Evolutionary conservation across 768 basidiomycete genomes (phyloP), one percentile per base, ranked within the genome.

Genomic region (Phanerodontia chrysosporium): DNA sequence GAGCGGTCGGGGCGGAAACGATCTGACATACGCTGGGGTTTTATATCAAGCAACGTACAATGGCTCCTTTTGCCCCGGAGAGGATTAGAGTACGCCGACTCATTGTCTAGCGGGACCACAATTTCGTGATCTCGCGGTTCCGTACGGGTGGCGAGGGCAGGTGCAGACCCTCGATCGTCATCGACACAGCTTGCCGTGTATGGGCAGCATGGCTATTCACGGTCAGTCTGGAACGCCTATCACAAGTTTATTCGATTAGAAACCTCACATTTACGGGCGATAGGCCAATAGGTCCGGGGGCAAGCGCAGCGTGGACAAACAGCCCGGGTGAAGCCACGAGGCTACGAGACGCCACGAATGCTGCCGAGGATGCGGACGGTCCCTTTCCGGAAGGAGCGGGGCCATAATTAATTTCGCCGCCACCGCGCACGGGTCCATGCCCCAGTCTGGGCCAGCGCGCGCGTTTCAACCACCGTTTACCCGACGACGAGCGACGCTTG

Each of bases 331-430:
- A 35, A 39, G 45, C 53, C 60, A 61, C 42, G 60, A 61, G 60
- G 60, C 60, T 61, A 61, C 60, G 12, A 57, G 28, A 51, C 60
- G 59, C 59, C 48, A 60, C 45, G 59, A 55, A 44, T 35, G 29
- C 28, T 27, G 45, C 49, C 55, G 39, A 57, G 49, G 46, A n/a
- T 10, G 36, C 52, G 52, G 52, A 24, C 9, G 35, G 36, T 53
- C 52, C 52, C 35, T 12, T 36, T 39, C 52, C 52, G 52, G 52
- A 24, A 51, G 32, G 51, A 51, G 51, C 51, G 51, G 51, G 28
- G 55, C 42, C 55, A 48, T 46, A 57, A 57, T 57, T 21, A 48
- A 48, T 32, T 48, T 45, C 29, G n/a, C n/a, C 14, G n/a, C 16
- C 44, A 45, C 55, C 55, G 55, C 29, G 12, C 32, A 16, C 16